Evolutionary conservation across 805 yeast genomes (phyloP).

Genomic region (Suhomyces canberraensis): DNA sequence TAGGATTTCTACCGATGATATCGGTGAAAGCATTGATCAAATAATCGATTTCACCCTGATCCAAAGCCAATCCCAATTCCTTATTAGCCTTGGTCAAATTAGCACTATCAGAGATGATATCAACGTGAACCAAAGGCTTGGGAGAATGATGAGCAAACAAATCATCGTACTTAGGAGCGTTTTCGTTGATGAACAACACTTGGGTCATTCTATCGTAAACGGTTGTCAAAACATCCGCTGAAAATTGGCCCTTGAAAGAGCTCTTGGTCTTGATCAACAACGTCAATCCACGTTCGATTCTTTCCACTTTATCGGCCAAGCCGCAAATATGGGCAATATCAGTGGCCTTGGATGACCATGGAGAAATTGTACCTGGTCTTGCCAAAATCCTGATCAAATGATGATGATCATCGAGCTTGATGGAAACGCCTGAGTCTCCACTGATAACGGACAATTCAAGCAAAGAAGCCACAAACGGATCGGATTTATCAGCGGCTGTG

Average conservation of each 20-base stretch:
- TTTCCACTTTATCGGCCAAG: constrained; percentile 60
- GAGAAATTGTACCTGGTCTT: constrained; percentile 93
- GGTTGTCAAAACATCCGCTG: constrained; percentile 56
- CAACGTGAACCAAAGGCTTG: constrained; percentile 76
- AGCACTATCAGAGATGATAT: constrained; percentile 52
- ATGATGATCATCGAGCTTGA: constrained; percentile 32
- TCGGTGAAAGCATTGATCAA: constrained; percentile 77
- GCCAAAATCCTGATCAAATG: constrained; percentile 78
- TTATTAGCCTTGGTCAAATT: constrained; percentile 75
- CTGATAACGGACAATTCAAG: constrained; percentile 25
- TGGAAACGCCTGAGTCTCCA: constrained; percentile 20
- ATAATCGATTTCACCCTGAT: constrained; percentile 88
- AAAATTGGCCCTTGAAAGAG: constrained; percentile 39
- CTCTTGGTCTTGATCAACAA: constrained; percentile 67
- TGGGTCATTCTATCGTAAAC: constrained; percentile 96
- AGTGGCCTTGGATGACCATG: constrained; percentile 99
- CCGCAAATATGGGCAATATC: constrained; percentile 91
- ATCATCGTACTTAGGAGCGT: constrained; percentile 64
- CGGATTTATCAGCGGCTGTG: constrained; percentile 53
- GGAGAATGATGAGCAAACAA: constrained; percentile 78
- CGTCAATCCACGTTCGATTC: constrained; percentile 90
- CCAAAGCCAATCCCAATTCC: constrained; percentile 89
- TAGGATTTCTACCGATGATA: constrained; percentile 80
- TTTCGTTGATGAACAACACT: constrained; percentile 49
- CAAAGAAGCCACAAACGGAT: constrained; percentile 41